Evolutionary conservation across 768 basidiomycete species (phyloP).

Genomic region (Mycena rebaudengoi): DNA sequence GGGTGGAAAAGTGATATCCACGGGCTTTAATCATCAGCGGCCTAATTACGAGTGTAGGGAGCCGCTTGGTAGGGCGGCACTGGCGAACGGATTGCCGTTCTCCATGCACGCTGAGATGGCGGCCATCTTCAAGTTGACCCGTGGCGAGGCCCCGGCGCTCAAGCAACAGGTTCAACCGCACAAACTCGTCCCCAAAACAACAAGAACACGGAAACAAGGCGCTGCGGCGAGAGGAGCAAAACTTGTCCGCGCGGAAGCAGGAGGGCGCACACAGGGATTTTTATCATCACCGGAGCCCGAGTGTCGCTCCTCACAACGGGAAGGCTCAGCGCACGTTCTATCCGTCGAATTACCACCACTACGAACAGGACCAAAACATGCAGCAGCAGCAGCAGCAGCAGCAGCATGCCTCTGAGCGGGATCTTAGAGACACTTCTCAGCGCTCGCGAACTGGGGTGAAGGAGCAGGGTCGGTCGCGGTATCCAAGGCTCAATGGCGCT

Average conservation of each 20-base stretch:
- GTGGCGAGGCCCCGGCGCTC: constrained; percentile 59
- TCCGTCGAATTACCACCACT: constrained; percentile 5
- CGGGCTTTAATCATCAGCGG: constrained; percentile 63
- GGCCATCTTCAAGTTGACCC: constrained; percentile 59
- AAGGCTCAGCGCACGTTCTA: constrained; percentile 9
- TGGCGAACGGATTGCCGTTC: constrained; percentile 49
- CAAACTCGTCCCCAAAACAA: constrained; percentile 16
- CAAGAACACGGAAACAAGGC: constrained; percentile 26
- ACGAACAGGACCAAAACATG: constrained; percentile 13
- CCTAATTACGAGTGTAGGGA: constrained; percentile 64
- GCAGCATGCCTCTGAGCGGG: constrained; percentile 9
- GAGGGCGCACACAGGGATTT: constrained; percentile 16
- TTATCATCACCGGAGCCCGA: constrained; percentile 7
- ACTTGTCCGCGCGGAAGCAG: constrained; percentile 11
- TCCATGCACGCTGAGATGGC: constrained; percentile 71
- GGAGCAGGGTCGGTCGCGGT: constrained; percentile 4
- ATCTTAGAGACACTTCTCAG: background rate
- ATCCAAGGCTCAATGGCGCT: constrained; percentile 56
- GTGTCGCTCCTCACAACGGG: constrained; percentile 17
- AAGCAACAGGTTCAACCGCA: constrained; percentile 61
- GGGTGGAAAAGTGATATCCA: constrained; percentile 62
- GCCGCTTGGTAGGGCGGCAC: too few species aligned
- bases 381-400: background rate
- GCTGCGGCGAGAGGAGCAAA: constrained; percentile 21
- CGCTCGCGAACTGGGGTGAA: background rate